Base-by-base conservation (phyloP, 148 eudicot genomes). In the Fagopyrum esculentum region DNA sequence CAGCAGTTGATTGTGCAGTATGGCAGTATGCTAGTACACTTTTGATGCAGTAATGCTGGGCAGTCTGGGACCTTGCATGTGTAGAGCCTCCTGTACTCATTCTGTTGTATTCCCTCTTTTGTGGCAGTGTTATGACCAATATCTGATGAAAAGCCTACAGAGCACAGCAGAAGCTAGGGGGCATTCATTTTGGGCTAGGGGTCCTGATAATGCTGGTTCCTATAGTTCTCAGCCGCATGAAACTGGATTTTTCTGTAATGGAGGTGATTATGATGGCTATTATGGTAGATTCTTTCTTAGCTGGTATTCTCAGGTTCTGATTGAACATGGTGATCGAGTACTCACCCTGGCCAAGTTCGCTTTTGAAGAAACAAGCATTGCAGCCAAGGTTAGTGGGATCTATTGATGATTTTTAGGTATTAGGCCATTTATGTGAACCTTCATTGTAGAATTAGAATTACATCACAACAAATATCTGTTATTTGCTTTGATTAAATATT, bases 191-290 rank as follows among this genome's bases (percentile, higher is more conserved):
- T 96, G 98, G 97, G 93, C 89, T 46, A 89, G 85, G 78, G 94
- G 91, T 75, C 99, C 99, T 45, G 91, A 84, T 78, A 92, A 92
- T 84, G 87, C 93, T 73, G 96, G 99, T 83, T 90, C 90, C 76
- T 95, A 90, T 84, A 96, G 89, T 81, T 90, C 99, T 49, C 89
- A 78, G 78, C 99, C 99, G 30, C 89, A 92, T 74, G 98, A 96
- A 81, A 96, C 99, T 30, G 91, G 93, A 72, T 96, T 96, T 80
- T 96, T 96, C 83, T 95, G 97, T 81, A 90, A 90, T 49, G 94
- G 98, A 69, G 99, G 99, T 76, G 99, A 92, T 80, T 96, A 96
- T 77, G 92, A 92, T 85, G 81, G 91, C 81, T 92, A 85, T 85
- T 86, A 90, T 79, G 99, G 99, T 78, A 90, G 94, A 83, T 96